phyloP scores from a whole-genome alignment of 371 early-diverging fungal species.

The Mortierella sp. region DNA sequence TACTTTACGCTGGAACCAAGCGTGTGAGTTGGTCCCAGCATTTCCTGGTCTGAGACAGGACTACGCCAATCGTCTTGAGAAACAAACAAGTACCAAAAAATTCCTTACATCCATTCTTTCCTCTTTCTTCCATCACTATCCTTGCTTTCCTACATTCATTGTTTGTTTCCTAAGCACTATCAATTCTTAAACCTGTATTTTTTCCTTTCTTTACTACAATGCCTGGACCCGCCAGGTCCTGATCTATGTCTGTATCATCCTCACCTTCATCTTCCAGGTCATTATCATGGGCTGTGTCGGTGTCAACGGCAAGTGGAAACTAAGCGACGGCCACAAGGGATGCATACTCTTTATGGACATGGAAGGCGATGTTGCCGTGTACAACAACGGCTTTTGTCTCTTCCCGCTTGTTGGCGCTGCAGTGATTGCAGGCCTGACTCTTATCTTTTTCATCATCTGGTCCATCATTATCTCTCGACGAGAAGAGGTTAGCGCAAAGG shows the following conservation, averaged over 20 bases:
- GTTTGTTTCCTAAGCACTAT: no score
- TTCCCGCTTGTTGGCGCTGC: slow-evolving; percentile 49
- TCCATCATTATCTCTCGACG: slow-evolving; percentile 2
- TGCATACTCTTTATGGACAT: slow-evolving; percentile 41
- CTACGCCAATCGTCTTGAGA: neutral
- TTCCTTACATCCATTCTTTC: neutral
- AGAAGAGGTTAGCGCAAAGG: slow-evolving; percentile 18
- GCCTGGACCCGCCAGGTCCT: slow-evolving; percentile 32
- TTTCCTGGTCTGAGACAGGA: neutral
- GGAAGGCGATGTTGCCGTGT: slow-evolving; percentile 10
- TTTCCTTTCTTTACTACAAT: neutral
- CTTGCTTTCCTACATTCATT: neutral
- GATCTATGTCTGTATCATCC: slow-evolving; percentile 6
- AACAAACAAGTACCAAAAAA: neutral
- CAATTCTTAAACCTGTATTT: neutral
- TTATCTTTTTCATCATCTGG: slow-evolving; percentile 17
- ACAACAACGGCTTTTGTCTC: slow-evolving; percentile 48
- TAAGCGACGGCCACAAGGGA: slow-evolving; percentile 5
- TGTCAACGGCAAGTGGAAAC: slow-evolving; percentile 28
- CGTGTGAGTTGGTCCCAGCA: neutral
- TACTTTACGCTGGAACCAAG: neutral
- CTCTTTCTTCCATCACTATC: neutral
- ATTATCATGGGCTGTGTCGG: slow-evolving; percentile 45
- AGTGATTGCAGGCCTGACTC: slow-evolving; percentile 17
- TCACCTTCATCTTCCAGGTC: slow-evolving; percentile 20